These are phyloP conservation scores for Eucalyptus regnans DNA, from an alignment of 345 rosid genomes.

Conservation along the genomic window DNA sequence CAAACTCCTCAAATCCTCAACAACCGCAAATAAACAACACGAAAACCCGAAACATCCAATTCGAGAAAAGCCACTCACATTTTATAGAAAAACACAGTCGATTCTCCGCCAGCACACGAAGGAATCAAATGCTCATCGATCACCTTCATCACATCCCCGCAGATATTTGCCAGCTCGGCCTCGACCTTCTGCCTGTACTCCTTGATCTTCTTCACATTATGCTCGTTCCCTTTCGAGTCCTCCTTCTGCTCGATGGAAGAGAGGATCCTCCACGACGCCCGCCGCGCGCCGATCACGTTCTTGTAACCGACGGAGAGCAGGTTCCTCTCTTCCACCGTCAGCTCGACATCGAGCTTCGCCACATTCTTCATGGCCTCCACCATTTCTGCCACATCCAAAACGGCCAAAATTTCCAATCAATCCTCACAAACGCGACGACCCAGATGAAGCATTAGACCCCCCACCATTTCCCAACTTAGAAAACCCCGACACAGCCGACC, in stretches of 20 bases:
- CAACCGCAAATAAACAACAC: neutral
- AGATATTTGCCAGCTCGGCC: constrained; percentile 7
- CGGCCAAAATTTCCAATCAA: neutral
- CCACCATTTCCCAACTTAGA: neutral
- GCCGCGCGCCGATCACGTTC: constrained; percentile 24
- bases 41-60: neutral
- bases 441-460: neutral
- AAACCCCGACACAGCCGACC: neutral
- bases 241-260: constrained; percentile 27
- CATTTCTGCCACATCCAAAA: constrained; percentile 9
- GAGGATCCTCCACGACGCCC: constrained; percentile 28
- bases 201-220: constrained; percentile 18
- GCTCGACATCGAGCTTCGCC: constrained; percentile 19
- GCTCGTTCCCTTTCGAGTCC: constrained; percentile 16
- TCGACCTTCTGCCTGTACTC: constrained; percentile 27
- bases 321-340: constrained; percentile 26
- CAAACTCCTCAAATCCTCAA: neutral
- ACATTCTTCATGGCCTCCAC: constrained; percentile 27
- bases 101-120: constrained; percentile 11
- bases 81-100: constrained; percentile 19
- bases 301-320: constrained; percentile 23
- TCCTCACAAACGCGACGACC: neutral
- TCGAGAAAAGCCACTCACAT: constrained; percentile 4
- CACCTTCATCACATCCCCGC: constrained; percentile 16
- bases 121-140: constrained; percentile 25